Percentiles rank a stretch among this genome's conserved stretches.
These are phyloP conservation scores for Lactarius vividus DNA, from an alignment of 768 basidiomycete species.

Conservation along the genomic window DNA sequence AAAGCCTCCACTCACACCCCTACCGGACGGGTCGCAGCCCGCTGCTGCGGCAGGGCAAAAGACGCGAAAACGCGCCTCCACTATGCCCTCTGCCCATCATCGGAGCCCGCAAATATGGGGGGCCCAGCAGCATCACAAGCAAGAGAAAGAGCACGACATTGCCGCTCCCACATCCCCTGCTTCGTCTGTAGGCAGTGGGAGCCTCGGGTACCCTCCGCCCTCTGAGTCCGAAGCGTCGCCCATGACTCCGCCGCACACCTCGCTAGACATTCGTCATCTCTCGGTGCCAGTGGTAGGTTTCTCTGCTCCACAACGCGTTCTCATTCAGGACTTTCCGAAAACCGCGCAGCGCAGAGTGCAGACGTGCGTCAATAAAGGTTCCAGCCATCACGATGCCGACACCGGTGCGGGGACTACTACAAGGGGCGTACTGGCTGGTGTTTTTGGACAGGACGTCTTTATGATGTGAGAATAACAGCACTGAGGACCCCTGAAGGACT, in stretches of 20 bases:
- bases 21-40: background rate
- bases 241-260: slow-evolving; percentile 23
- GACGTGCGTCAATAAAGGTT: background rate
- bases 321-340: slow-evolving; percentile 5
- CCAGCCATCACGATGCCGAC: background rate
- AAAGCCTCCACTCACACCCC: slow-evolving; percentile 32
- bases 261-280: slow-evolving; percentile 8
- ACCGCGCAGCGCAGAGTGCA: background rate
- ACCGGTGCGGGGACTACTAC: background rate
- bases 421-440: background rate
- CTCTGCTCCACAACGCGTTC: background rate
- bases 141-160: slow-evolving; percentile 1
- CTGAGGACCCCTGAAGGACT: background rate
- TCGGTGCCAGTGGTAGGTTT: background rate
- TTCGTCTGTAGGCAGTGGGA: slow-evolving; percentile 20
- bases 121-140: background rate
- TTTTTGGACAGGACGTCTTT: slow-evolving; percentile 16
- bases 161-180: slow-evolving; percentile 12
- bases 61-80: slow-evolving; percentile 18
- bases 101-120: background rate
- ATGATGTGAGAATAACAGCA: background rate
- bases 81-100: slow-evolving; percentile 20
- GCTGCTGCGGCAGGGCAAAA: slow-evolving; percentile 2
- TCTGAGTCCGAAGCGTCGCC: slow-evolving; percentile 25
- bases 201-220: background rate